A percentile compares a stretch with the other conserved stretches of the same genome.
These are phyloP conservation scores for Stemphylium beticola DNA, from an alignment of 2,329 filamentous ascomycete genomes.

Conservation along the genomic window DNA sequence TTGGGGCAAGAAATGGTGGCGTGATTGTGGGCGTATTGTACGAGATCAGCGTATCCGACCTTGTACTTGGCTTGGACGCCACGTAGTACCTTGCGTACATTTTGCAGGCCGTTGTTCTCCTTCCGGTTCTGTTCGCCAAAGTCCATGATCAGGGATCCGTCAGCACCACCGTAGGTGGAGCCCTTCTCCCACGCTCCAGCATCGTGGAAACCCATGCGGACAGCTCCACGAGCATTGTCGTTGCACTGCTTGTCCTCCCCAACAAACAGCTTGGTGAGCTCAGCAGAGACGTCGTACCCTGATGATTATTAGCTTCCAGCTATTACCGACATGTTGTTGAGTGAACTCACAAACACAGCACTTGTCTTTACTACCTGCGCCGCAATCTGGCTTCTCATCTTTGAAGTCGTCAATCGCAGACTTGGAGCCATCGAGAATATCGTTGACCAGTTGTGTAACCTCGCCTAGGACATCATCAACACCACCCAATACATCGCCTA, in stretches of 20 bases:
- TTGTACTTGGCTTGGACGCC: slow-evolving; percentile 51
- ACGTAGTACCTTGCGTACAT: slow-evolving; percentile 49
- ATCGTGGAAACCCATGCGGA: slow-evolving; percentile 46
- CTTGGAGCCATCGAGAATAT: slow-evolving; percentile 34
- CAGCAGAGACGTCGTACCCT: slow-evolving; percentile 42
- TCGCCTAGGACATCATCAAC: slow-evolving; percentile 23
- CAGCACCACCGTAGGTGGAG: slow-evolving; percentile 47
- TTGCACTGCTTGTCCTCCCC: slow-evolving; percentile 38
- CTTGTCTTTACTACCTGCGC: slow-evolving; percentile 22
- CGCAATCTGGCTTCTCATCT: slow-evolving; percentile 31
- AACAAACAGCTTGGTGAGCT: slow-evolving; percentile 36
- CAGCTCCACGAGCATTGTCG: slow-evolving; percentile 43
- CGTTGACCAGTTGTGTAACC: slow-evolving; percentile 33
- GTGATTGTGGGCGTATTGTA: slow-evolving; percentile 57
- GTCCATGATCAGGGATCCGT: slow-evolving; percentile 51
- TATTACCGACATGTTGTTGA: not conserved
- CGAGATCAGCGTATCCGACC: slow-evolving; percentile 61
- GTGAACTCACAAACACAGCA: slow-evolving; percentile 40
- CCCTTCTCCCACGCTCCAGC: slow-evolving; percentile 46
- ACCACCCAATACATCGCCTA: slow-evolving; percentile 23
- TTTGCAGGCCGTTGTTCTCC: slow-evolving; percentile 56
- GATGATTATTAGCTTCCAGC: slow-evolving; percentile 11
- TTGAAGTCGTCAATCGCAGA: slow-evolving; percentile 35
- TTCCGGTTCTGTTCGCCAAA: slow-evolving; percentile 44
- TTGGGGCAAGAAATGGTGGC: slow-evolving; percentile 59